A percentile compares a stretch with the other conserved stretches of the same genome.
phyloP scores from a whole-genome alignment of 352 stramenopile genomes.

The Pythium chondricola region DNA sequence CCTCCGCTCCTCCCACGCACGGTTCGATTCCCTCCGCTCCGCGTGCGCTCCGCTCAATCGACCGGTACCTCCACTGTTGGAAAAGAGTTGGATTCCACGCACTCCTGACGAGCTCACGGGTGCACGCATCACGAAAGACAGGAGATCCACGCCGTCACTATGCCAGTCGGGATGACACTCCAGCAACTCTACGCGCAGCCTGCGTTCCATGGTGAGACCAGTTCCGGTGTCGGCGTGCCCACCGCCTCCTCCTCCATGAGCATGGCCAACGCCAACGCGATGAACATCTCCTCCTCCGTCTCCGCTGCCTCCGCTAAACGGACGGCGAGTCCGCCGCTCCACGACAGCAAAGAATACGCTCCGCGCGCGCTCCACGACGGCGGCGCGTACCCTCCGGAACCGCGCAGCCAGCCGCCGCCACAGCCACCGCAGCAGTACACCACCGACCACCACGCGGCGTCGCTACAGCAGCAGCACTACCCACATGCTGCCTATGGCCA shows the following conservation, averaged over 20 bases:
- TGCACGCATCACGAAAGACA: neutral
- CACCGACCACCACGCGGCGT: conserved; percentile 4
- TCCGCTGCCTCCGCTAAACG: no score
- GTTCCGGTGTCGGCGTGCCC: neutral
- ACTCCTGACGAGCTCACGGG: neutral
- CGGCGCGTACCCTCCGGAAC: neutral
- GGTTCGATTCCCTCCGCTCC: neutral
- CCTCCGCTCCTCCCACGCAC: neutral
- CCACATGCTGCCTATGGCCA: conserved; percentile 20
- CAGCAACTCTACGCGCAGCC: conserved; percentile 62
- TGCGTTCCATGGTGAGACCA: conserved; percentile 20
- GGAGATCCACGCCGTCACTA: neutral
- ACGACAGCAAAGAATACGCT: conserved; percentile 6
- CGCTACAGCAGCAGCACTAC: conserved; percentile 8
- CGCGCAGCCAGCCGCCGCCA: neutral
- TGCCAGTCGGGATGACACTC: conserved; percentile 55
- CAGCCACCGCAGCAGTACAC: no score
- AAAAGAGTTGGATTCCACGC: conserved; percentile 3
- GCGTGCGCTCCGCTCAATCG: neutral
- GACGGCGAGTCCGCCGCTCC: conserved; percentile 3
- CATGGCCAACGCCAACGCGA: conserved; percentile 3
- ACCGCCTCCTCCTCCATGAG: conserved; percentile 1
- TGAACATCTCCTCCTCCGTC: no score
- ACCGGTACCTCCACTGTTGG: neutral
- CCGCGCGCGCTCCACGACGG: neutral